Evolutionary conservation across 768 basidiomycete genomes (phyloP).

Genomic region (Goffeauzyma gilvescens): DNA sequence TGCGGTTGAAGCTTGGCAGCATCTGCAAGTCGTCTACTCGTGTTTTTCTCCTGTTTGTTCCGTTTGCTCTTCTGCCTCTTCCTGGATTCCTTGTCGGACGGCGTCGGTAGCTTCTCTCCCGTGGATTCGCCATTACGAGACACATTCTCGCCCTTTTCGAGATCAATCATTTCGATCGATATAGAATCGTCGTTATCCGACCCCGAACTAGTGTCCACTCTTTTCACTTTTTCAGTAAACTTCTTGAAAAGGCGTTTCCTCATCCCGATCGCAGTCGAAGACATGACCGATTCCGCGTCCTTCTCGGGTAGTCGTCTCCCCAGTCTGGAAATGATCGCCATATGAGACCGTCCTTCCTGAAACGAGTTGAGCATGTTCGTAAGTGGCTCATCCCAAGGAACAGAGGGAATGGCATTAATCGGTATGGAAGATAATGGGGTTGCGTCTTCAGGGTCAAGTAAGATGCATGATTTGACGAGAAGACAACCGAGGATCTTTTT

Average conservation of each 20-base stretch:
- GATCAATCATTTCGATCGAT: slow-evolving; percentile 10
- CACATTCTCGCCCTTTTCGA: slow-evolving; percentile 16
- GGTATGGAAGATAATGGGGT: slow-evolving; percentile 65
- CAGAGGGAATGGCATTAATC: slow-evolving; percentile 66
- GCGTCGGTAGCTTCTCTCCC: too few species aligned
- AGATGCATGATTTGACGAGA: slow-evolving; percentile 66
- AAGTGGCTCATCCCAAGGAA: slow-evolving; percentile 68
- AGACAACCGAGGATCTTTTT: slow-evolving; percentile 75
- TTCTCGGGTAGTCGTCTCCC: slow-evolving; percentile 20
- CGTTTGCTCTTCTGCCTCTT: slow-evolving; percentile 22
- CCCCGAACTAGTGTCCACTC: slow-evolving; percentile 40
- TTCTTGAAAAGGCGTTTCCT: slow-evolving; percentile 57
- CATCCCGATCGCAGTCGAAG: slow-evolving; percentile 59
- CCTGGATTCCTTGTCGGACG: too few species aligned
- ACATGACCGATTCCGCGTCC: slow-evolving; percentile 40
- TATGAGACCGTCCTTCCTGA: slow-evolving; percentile 76
- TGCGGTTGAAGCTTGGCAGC: slow-evolving; percentile 31
- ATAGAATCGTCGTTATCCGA: slow-evolving; percentile 30
- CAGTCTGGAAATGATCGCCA: slow-evolving; percentile 70
- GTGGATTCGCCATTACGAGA: too few species aligned
- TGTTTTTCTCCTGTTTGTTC: slow-evolving; percentile 9
- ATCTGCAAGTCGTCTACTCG: slow-evolving; percentile 19
- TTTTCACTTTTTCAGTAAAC: slow-evolving; percentile 43
- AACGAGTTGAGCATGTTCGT: slow-evolving; percentile 71
- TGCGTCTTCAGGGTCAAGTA: slow-evolving; percentile 74